Evolutionary conservation across 805 yeast genomes (phyloP), one percentile per base, ranked within the genome.

Genomic region (Zygosaccharomyces siamensis): DNA sequence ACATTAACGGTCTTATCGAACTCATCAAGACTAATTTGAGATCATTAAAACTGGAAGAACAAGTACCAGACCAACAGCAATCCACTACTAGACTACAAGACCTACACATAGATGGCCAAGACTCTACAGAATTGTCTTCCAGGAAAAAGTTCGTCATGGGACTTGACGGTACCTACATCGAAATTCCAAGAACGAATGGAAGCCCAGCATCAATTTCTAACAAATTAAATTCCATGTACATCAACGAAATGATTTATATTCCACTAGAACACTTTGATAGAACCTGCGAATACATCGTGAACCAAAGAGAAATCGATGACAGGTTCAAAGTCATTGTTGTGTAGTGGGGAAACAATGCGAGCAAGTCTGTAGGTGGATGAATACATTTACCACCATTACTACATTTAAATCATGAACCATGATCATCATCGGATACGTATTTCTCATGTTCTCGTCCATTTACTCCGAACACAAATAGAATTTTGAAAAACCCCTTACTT

Each of bases 1-100:
- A 89, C 60, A 81, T 92, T 60, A 88, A 86, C 60, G 95, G 96
- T 7, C 72, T 93, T 53, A 84, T 93, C 48, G 95, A 88, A 55
- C 74, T 93, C 59, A 88, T 90, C 43, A 76, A 76, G 51, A 81
- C 84, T 12, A 85, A 83, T 56, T 66, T 84, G 38, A 56, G 59
- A 35, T 55, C 65, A 8, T 47, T 66, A 33, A 53, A 59, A 38
- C 42, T 63, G 49, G 81, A 75, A 42, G 75, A 76, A 48, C 50
- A 39, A 20, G 23, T 28, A 5, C 12, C 45, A n/a, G 55, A 48
- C 14, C 37, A 39, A 26, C 50, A 44, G 16, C 37, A 33, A 33
- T 33, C 37, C 16, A 14, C 37, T 16, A 12, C 31, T 6, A 40
- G 48, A 31, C 20, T 51, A 21, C 42, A 54, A 8, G 56, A 57